phyloP scores from a whole-genome alignment of 345 rosid genomes.

The Stellera chamaejasme region DNA sequence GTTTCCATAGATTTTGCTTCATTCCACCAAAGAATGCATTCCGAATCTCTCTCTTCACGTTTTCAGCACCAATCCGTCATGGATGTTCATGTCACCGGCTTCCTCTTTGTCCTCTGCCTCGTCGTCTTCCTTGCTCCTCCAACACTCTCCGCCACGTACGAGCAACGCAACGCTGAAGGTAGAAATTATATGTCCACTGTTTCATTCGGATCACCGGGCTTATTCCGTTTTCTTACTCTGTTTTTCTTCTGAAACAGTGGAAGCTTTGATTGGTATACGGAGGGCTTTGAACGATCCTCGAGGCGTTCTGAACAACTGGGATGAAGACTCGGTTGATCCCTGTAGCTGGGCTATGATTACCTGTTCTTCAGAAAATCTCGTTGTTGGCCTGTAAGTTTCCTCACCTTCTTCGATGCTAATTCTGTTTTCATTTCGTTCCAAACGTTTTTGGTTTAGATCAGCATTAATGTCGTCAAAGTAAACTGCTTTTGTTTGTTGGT shows the following conservation, averaged over 20 bases:
- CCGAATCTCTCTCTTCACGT: neutral
- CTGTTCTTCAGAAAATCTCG: conserved; percentile 79
- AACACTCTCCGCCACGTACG: conserved; percentile 38
- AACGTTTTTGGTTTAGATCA: neutral
- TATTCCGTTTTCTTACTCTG: neutral
- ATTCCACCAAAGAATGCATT: too few species aligned
- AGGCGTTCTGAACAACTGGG: conserved; percentile 92
- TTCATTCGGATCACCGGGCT: neutral
- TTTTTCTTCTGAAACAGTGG: conserved; percentile 37
- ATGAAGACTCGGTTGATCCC: conserved; percentile 90
- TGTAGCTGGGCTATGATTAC: conserved; percentile 96
- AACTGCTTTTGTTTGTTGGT: conserved; percentile 17
- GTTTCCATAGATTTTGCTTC: too few species aligned
- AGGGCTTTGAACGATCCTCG: conserved; percentile 60
- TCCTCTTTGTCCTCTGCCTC: conserved; percentile 18
- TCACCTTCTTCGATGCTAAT: neutral
- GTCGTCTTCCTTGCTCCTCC: conserved; percentile 21
- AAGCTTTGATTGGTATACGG: conserved; percentile 59
- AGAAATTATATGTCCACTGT: neutral
- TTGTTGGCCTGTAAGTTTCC: conserved; percentile 60
- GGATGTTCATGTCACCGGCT: conserved; percentile 17
- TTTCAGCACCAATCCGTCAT: conserved; percentile 14
- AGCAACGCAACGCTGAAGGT: conserved; percentile 92
- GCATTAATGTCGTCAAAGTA: neutral
- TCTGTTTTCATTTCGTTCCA: neutral